Evolutionary conservation across 768 basidiomycete species (phyloP), one percentile per base, ranked within the genome.

Genomic region (Coprinopsis sp.): DNA sequence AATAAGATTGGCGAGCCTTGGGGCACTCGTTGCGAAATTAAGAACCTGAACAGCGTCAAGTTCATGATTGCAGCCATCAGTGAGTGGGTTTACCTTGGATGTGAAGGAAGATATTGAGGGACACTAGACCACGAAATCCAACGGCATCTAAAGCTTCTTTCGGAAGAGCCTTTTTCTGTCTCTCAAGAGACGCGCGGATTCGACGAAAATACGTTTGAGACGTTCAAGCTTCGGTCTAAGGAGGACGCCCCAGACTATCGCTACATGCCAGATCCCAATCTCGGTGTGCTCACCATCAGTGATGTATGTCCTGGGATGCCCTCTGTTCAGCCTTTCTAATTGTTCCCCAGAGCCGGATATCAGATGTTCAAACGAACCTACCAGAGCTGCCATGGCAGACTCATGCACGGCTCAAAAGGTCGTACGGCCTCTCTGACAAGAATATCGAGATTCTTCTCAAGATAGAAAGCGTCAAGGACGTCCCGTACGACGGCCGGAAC

Each of bases 181-280:
- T 58, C 69, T 6, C 93, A 94, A 65, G 92, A 97, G 63, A 98
- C 95, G 4, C 81, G 92, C 19, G 90, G 91, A 2, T 92, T 93
- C 56, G 81, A 97, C 62, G 89, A 93, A 57, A 68, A 82, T 48
- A 80, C 74, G 2, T 84, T 84, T 25, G 77, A 87, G 60, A 98
- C 96, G 1, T 93, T 81, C 65, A 76, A 72, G 25, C 65, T 98
- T 33, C 76, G 96, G 33, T 82, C 80, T 37, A 98, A 99, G 65
- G 96, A 96, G 56, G 88, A 93, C 54, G 86, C 92, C 0, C 91
- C 89, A 1, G 96, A 99, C 62, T 99, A 98, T 62, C 79, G 89
- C 14, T 98, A 97, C 67, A 95, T 99, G 91, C 96, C 96, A 0
- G 96, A 99, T 61, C 84, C 91, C 0, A 97, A 98, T 61, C 67